Evolutionary conservation across 2,329 filamentous ascomycete species (phyloP).

Genomic region (Nemania bipapillata): DNA sequence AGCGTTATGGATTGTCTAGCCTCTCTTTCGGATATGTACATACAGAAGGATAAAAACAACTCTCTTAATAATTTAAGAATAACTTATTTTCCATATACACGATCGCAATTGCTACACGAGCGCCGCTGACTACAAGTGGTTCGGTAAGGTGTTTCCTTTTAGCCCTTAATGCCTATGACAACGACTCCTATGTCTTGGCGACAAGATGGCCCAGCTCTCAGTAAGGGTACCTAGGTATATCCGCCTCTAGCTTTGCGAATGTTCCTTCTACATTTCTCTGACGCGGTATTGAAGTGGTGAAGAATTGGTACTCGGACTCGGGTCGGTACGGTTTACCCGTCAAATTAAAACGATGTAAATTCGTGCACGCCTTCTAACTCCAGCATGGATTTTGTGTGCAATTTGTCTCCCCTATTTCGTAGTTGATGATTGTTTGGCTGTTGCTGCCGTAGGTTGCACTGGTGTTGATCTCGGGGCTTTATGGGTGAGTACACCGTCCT

Average conservation of each 20-base stretch:
- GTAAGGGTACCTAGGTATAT: not conserved
- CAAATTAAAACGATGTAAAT: slow-evolving; percentile 10
- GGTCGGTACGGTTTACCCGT: not conserved
- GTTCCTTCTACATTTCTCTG: not conserved
- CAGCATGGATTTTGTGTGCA: slow-evolving; percentile 4
- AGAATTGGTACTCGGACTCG: not conserved
- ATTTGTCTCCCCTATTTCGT: slow-evolving; percentile 37
- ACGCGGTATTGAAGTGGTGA: not conserved
- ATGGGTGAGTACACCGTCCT: slow-evolving; percentile 45
- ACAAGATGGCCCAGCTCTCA: not conserved
- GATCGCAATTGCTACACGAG: slow-evolving; percentile 9
- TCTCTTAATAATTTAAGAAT: not conserved
- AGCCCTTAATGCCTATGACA: not conserved
- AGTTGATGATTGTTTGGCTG: slow-evolving; percentile 41
- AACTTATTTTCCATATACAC: not conserved
- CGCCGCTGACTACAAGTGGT: not conserved
- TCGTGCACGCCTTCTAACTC: slow-evolving; percentile 30
- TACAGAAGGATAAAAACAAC: not conserved
- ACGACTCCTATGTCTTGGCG: not conserved
- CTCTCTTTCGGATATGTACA: not conserved
- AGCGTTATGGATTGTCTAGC: not conserved
- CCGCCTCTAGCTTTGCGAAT: not conserved
- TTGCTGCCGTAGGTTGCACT: slow-evolving; percentile 42
- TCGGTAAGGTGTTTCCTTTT: not conserved
- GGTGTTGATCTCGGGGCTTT: slow-evolving; percentile 48